phyloP scores from a whole-genome alignment of 257 asterid genomes.

The Nyctanthes arbortristis region DNA sequence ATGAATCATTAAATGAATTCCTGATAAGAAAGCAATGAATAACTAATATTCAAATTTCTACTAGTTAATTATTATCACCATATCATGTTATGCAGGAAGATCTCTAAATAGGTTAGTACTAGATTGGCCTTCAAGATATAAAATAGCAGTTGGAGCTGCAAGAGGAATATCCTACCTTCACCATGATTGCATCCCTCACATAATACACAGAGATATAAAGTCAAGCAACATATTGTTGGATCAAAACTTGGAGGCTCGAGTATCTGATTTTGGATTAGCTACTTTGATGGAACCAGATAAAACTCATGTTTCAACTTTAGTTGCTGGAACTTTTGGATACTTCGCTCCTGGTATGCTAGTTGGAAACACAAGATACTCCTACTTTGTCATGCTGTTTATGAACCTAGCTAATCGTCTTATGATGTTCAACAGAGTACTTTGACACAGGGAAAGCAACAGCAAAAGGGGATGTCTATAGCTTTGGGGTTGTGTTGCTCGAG shows the following conservation, averaged over 20 bases:
- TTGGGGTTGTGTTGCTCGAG: slow-evolving; percentile 86
- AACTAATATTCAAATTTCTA: too few species aligned
- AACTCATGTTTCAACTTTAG: slow-evolving; percentile 86
- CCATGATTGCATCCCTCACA: slow-evolving; percentile 87
- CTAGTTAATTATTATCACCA: background rate
- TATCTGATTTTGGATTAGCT: slow-evolving; percentile 90
- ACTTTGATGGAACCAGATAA: slow-evolving; percentile 78
- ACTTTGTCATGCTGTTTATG: slow-evolving; percentile 2
- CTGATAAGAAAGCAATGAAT: too few species aligned
- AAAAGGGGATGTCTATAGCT: slow-evolving; percentile 93
- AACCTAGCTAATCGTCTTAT: slow-evolving; percentile 8
- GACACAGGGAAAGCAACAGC: slow-evolving; percentile 89
- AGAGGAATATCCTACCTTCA: slow-evolving; percentile 89
- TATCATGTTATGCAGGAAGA: slow-evolving; percentile 49
- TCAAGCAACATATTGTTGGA: slow-evolving; percentile 82
- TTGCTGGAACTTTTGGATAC: slow-evolving; percentile 93
- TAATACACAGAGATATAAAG: slow-evolving; percentile 87
- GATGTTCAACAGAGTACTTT: slow-evolving; percentile 65
- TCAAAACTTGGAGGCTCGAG: slow-evolving; percentile 68
- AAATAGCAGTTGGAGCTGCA: slow-evolving; percentile 86
- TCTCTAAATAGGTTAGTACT: slow-evolving; percentile 50
- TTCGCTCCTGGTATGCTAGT: slow-evolving; percentile 74
- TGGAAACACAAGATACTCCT: background rate
- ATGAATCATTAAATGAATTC: background rate
- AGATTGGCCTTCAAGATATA: slow-evolving; percentile 76